Conservation (phyloP, 2,329 filamentous ascomycete species). For the Colletotrichum musicola region DNA sequence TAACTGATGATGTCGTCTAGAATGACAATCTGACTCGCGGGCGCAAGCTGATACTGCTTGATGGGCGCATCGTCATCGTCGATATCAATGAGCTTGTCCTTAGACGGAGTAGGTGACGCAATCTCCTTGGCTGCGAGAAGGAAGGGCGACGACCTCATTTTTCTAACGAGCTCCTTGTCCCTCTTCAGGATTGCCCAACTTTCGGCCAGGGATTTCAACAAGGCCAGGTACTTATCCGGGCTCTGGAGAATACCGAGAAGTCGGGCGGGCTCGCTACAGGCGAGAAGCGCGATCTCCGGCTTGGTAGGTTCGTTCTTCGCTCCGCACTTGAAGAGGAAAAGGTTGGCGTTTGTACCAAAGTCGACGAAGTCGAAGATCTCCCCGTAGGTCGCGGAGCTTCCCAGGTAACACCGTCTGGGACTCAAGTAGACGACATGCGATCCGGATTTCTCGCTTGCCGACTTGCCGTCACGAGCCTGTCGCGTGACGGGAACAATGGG, state of each 20-base stretch:
- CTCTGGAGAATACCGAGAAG: slow-evolving; percentile 84
- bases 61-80: slow-evolving; percentile 75
- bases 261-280: slow-evolving; percentile 86
- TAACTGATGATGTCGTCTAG: slow-evolving; percentile 92
- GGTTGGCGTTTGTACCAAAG: slow-evolving; percentile 88
- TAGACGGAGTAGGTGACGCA: slow-evolving; percentile 49
- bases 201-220: slow-evolving; percentile 85
- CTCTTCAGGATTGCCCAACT: slow-evolving; percentile 77
- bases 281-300: slow-evolving; percentile 83
- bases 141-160: slow-evolving; percentile 81
- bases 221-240: slow-evolving; percentile 86
- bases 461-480: slow-evolving; percentile 40
- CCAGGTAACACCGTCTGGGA: slow-evolving; percentile 85
- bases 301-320: slow-evolving; percentile 93
- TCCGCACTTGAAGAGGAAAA: slow-evolving; percentile 88
- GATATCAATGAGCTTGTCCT: slow-evolving; percentile 62
- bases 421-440: slow-evolving; percentile 66
- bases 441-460: slow-evolving; percentile 28
- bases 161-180: slow-evolving; percentile 82
- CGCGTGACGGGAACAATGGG: slow-evolving; percentile 77
- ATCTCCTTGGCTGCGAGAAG: slow-evolving; percentile 88
- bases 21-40: slow-evolving; percentile 79
- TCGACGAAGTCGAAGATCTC: slow-evolving; percentile 98
- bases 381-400: slow-evolving; percentile 76
- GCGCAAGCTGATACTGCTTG: slow-evolving; percentile 82